Base-by-base conservation (phyloP, 2,329 filamentous ascomycete genomes). In the Talaromyces funiculosus region DNA sequence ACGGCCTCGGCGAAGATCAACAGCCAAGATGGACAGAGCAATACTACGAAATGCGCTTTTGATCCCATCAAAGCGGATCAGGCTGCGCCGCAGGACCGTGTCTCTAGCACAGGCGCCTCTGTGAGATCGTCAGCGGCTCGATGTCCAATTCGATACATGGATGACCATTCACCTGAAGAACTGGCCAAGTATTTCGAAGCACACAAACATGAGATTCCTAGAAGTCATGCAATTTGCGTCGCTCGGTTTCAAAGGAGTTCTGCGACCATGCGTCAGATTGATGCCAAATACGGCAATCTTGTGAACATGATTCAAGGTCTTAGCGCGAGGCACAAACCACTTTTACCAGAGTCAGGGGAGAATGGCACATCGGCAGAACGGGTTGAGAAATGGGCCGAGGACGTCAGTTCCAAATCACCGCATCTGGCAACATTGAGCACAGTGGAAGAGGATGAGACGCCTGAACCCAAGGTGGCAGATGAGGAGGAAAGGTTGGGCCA, bases 261-360 rank as follows among this genome's bases (percentile, higher is more conserved):
- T 69, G 88, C 93, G 67, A 84, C 92, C 69, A 90, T 96, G 70
- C 86, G 86, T 65, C 90, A 95, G 75, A 81, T 97, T 59, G 93
- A 97, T 73, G 90, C 90, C 64, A 97, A 97, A 74, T 97, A 97
- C 72, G 92, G 91, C 65, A 60, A 31, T 56, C 80, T 97, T 45
- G 91, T 90, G 67, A 95, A 86, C 76, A 97, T 97, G 93, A 95
- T 97, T 63, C 88, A 94, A 72, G 91, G 91, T 8, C 80, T 97
- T 40, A 90, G 92, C 53, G 84, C 88, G 65, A 90, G 95, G 67
- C 93, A 97, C 71, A 89, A 94, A 71, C 87, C 90, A 5, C 57
- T 91, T 94, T 85, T 79, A 97, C 29, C 90, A 90, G 53, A 82
- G 83, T 42, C 67, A 69, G 51, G 64, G 66, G 53, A 67, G 62